Percentiles rank a stretch among this genome's conserved stretches.
phyloP scores from a whole-genome alignment of 2,329 filamentous ascomycete species.

The Talaromyces marneffei region DNA sequence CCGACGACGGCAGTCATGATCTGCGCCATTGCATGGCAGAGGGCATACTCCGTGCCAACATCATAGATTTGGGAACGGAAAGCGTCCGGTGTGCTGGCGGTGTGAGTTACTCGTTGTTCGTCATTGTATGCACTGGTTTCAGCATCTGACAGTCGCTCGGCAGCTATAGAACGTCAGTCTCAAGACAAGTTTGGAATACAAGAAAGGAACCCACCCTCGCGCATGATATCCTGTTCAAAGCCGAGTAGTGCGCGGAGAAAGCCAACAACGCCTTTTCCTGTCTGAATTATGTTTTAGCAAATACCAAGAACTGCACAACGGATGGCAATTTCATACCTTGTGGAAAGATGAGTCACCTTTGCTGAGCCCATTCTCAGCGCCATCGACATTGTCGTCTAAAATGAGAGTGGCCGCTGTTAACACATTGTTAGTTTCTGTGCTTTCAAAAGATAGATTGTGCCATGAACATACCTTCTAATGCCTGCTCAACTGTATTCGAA shows the following conservation, averaged over 20 bases:
- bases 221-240: conserved; percentile 88
- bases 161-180: conserved; percentile 47
- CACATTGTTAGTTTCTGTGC: not conserved
- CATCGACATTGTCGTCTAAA: conserved; percentile 84
- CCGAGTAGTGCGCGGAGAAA: conserved; percentile 84
- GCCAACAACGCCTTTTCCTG: conserved; percentile 72
- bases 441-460: not conserved
- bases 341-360: conserved; percentile 82
- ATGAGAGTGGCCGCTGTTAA: conserved; percentile 61
- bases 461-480: conserved; percentile 37
- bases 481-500: conserved; percentile 32
- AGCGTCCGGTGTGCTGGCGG: conserved; percentile 45
- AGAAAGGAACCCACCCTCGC: conserved; percentile 49
- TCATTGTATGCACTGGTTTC: conserved; percentile 72
- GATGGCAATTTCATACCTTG: conserved; percentile 44
- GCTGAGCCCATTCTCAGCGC: conserved; percentile 66
- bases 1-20: conserved; percentile 84
- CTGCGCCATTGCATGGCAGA: conserved; percentile 79
- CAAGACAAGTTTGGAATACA: not conserved
- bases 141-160: conserved; percentile 63
- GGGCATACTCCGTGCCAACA: conserved; percentile 76
- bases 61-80: conserved; percentile 65
- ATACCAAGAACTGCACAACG: not conserved
- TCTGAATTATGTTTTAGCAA: conserved; percentile 35
- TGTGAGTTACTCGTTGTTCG: conserved; percentile 67